Conservation (phyloP, 139 green algal genomes). For the Monoraphidium neglectum region DNA sequence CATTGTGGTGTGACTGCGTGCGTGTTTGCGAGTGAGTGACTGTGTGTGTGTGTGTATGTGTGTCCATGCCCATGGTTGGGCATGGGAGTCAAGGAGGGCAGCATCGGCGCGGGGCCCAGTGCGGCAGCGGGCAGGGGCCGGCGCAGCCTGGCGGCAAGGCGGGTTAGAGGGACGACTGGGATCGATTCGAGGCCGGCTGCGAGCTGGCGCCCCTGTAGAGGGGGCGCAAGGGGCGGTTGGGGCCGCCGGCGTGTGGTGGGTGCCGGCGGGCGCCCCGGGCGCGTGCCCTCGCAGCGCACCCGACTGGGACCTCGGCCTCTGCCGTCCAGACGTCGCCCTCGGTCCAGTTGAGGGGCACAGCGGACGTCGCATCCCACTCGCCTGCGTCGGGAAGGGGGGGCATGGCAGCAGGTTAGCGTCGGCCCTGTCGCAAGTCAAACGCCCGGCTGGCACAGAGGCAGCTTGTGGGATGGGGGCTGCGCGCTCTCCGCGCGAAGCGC, state of each 20-base stretch:
- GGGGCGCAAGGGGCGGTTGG: neutral
- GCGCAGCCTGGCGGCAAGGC: no score
- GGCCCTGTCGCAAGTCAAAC: no score
- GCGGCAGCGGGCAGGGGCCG: no score
- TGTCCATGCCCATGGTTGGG: neutral
- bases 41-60: neutral
- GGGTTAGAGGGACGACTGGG: no score
- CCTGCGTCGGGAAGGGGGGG: neutral
- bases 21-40: neutral
- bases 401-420: no score
- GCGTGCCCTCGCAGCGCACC: neutral
- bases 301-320: constrained; percentile 11
- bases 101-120: neutral
- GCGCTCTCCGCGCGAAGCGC: no score
- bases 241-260: no score
- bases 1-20: neutral
- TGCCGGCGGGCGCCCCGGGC: neutral
- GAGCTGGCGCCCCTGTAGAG: no score
- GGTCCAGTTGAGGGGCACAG: constrained; percentile 22
- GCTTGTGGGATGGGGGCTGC: no score
- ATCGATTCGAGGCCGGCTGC: no score
- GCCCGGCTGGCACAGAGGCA: no score
- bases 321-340: constrained; percentile 30
- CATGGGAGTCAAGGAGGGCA: neutral
- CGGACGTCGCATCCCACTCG: constrained; percentile 7